Conservation (phyloP, 768 basidiomycete genomes). For the Gautieria morchelliformis region DNA sequence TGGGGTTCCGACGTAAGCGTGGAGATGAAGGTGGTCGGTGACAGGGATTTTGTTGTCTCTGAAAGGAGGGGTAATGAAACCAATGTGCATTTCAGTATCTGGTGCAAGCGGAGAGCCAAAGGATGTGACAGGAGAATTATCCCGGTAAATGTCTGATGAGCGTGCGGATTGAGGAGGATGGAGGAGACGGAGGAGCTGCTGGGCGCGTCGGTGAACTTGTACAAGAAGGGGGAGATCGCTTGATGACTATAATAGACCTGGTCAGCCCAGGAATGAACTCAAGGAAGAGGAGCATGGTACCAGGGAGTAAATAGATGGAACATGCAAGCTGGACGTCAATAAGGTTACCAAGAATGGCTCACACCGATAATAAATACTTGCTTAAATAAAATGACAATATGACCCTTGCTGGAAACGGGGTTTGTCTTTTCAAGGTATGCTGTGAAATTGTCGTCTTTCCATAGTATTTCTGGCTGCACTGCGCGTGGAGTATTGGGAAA, state of each 20-base stretch:
- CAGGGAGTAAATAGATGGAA: conserved; percentile 67
- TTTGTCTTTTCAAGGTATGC: conserved; percentile 60
- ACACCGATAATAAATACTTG: conserved; percentile 24
- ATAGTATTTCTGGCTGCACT: conserved; percentile 51
- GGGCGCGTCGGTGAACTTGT: conserved; percentile 48
- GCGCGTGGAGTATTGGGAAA: conserved; percentile 32
- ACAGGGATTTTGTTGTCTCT: conserved; percentile 71
- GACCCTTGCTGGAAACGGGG: conserved; percentile 65
- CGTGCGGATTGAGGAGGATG: conserved; percentile 19
- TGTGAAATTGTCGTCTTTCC: conserved; percentile 72
- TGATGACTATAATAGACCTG: conserved; percentile 40
- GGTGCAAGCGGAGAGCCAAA: conserved; percentile 15
- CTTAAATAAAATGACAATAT: conserved; percentile 72
- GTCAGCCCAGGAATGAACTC: conserved; percentile 6
- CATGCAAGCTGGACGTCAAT: conserved; percentile 46
- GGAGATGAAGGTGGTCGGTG: conserved; percentile 69
- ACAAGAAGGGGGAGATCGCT: conserved; percentile 67
- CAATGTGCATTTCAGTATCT: conserved; percentile 38
- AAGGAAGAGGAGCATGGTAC: conserved; percentile 30
- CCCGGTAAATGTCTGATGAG: conserved; percentile 20
- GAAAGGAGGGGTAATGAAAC: conserved; percentile 74
- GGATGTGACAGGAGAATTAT: conserved; percentile 14
- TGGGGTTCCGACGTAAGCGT: conserved; percentile 58
- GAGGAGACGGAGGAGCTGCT: conserved; percentile 43
- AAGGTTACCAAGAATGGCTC: neutral